Evolutionary conservation across 1,139 yeast genomes (phyloP).

Genomic region (Hanseniaspora gamundiae): DNA sequence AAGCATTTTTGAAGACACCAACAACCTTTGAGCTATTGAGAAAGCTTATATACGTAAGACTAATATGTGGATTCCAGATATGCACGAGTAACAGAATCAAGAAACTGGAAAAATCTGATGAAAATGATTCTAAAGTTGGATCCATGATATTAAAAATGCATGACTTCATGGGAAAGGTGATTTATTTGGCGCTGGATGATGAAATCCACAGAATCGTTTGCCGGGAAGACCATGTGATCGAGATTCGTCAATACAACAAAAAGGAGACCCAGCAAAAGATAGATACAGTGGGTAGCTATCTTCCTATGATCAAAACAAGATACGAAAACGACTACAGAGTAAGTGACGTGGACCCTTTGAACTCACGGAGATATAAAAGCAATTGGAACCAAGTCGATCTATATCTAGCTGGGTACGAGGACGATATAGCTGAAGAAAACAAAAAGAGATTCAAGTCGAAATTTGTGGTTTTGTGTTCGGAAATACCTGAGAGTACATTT

Average conservation of each 20-base stretch:
- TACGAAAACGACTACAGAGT: slow-evolving; percentile 59
- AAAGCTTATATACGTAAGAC: slow-evolving; percentile 76
- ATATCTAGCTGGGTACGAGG: slow-evolving; percentile 79
- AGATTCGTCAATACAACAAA: slow-evolving; percentile 59
- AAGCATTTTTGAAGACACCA: slow-evolving; percentile 25
- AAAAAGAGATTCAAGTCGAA: slow-evolving; percentile 57
- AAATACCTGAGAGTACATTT: slow-evolving; percentile 41
- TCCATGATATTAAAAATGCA: slow-evolving; percentile 21
- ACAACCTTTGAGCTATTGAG: slow-evolving; percentile 57
- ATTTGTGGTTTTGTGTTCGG: slow-evolving; percentile 73
- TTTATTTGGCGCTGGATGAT: slow-evolving; percentile 66
- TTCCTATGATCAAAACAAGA: slow-evolving; percentile 53
- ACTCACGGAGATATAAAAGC: slow-evolving; percentile 39
- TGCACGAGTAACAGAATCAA: slow-evolving; percentile 55
- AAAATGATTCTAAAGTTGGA: slow-evolving; percentile 11
- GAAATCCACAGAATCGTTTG: slow-evolving; percentile 76
- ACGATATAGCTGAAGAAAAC: slow-evolving; percentile 42
- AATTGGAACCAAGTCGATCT: slow-evolving; percentile 95
- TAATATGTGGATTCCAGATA: slow-evolving; percentile 82
- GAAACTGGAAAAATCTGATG: slow-evolving; percentile 44
- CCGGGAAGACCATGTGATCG: slow-evolving; percentile 56
- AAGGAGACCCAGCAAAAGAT: slow-evolving; percentile 21
- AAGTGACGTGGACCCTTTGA: slow-evolving; percentile 45
- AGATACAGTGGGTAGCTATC: slow-evolving; percentile 22
- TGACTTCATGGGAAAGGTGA: slow-evolving; percentile 41